Evolutionary conservation across 139 green algal genomes (phyloP).

Genomic region (Zygnema circumcarinatum): DNA sequence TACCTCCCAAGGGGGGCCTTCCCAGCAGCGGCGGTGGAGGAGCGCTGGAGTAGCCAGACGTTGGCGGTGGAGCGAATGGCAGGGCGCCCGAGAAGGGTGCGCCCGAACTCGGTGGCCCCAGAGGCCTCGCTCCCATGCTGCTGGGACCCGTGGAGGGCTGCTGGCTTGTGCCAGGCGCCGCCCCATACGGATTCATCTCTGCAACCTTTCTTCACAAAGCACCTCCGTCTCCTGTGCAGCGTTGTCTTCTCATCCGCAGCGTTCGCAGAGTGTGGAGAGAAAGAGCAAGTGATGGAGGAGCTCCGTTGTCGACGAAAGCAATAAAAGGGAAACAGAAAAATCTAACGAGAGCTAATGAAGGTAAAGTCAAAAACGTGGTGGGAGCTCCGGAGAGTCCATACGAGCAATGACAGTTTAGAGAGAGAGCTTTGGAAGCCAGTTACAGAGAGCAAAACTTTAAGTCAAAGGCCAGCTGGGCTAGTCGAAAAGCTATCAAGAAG

Average conservation of each 20-base stretch:
- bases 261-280: no score
- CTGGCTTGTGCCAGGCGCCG: neutral
- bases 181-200: neutral
- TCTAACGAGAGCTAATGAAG: no score
- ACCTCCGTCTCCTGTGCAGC: neutral
- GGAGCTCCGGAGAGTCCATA: no score
- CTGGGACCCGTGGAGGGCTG: neutral
- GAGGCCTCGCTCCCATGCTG: neutral
- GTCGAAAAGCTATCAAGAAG: no score
- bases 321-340: no score
- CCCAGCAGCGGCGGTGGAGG: conserved; percentile 28
- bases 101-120: neutral
- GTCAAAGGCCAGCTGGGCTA: no score
- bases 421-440: no score
- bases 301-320: no score
- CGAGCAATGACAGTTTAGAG: no score
- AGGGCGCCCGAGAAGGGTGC: neutral
- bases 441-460: no score
- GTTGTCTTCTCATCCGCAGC: neutral
- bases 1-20: neutral
- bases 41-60: conserved; percentile 34
- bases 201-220: neutral
- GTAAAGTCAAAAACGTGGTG: no score
- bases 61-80: conserved; percentile 14
- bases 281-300: no score